These are phyloP conservation scores for Straminergon stramineum DNA, from an alignment of 225 moss, liverwort and hornwort genomes.

Conservation along the genomic window DNA sequence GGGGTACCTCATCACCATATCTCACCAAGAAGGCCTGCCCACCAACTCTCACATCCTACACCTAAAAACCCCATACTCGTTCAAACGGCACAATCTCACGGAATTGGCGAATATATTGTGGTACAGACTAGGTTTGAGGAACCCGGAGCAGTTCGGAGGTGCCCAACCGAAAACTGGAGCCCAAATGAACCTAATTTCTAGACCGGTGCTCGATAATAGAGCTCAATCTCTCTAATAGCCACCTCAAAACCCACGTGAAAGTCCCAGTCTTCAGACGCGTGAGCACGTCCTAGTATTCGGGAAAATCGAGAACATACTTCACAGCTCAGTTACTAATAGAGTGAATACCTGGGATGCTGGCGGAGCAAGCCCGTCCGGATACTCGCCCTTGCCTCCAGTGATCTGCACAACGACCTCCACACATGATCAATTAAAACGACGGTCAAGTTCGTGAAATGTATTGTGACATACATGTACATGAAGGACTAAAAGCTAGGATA, in stretches of 20 bases:
- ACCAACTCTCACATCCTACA: not conserved
- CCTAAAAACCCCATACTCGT: not conserved
- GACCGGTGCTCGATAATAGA: not conserved
- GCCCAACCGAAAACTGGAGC: not conserved
- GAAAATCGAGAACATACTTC: not conserved
- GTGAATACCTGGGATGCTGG: not conserved
- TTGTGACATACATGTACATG: not conserved
- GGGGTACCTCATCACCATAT: not conserved
- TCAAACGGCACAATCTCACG: not conserved
- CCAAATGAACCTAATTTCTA: not conserved
- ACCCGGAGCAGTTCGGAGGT: not conserved
- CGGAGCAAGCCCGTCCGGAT: not conserved
- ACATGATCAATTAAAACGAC: not conserved
- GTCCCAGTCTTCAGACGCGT: not conserved
- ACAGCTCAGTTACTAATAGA: not conserved
- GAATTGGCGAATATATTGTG: not conserved
- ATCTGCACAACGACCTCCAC: not conserved
- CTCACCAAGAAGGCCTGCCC: not conserved
- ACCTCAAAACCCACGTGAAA: not conserved
- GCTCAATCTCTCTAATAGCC: not conserved
- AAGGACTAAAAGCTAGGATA: not conserved
- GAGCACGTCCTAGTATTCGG: not conserved
- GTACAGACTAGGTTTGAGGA: not conserved
- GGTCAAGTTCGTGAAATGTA: not conserved
- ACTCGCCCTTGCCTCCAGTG: not conserved